These are phyloP conservation scores for Plenodomus lindquistii DNA, from an alignment of 2,329 filamentous ascomycete genomes.

Conservation along the genomic window DNA sequence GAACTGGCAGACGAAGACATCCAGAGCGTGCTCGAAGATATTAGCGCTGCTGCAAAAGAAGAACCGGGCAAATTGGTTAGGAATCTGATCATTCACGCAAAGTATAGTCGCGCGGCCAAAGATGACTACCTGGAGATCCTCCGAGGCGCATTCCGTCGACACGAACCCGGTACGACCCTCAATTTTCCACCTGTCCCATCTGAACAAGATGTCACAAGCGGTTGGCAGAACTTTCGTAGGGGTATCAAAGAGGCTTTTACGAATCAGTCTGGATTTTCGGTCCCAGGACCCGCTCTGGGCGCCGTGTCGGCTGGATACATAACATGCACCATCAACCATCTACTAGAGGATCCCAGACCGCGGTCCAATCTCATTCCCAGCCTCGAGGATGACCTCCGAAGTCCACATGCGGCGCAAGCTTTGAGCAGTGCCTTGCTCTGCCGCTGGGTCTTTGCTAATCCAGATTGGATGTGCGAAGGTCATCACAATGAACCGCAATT, in stretches of 20 bases:
- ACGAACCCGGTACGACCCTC: background rate
- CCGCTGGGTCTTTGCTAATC: conserved; percentile 7
- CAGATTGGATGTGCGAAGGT: conserved; percentile 8
- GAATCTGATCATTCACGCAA: no score
- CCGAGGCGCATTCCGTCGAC: background rate
- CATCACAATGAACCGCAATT: background rate
- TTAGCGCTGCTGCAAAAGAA: no score
- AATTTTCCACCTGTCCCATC: background rate
- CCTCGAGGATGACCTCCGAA: background rate
- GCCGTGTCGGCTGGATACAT: background rate
- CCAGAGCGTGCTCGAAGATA: no score
- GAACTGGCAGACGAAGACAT: no score
- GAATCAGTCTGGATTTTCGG: background rate
- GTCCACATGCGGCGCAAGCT: conserved; percentile 7
- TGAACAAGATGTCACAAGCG: background rate
- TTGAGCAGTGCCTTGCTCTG: conserved; percentile 15
- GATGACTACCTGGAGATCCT: background rate
- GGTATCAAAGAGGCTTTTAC: background rate
- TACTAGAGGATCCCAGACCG: background rate
- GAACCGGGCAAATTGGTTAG: no score
- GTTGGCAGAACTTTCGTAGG: background rate
- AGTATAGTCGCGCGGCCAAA: background rate
- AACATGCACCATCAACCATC: background rate
- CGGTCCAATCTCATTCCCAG: background rate
- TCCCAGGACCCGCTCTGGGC: no score